Base-by-base conservation (phyloP, 2,329 filamentous ascomycete genomes). In the Zymoseptoria brevis region DNA sequence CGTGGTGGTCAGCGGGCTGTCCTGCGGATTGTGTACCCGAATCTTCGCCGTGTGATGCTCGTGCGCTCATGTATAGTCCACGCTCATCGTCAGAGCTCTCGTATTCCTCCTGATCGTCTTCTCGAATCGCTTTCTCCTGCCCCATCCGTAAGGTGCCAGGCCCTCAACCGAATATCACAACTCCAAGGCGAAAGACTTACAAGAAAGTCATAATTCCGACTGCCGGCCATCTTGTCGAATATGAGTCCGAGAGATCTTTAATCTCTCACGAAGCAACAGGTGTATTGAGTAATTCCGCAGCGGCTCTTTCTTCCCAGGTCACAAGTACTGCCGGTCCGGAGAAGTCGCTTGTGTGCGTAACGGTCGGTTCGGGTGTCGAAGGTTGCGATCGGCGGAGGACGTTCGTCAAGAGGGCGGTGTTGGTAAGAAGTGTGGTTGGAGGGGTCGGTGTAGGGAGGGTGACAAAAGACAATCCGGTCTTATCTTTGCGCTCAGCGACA, bases 121-220 rank as follows among this genome's bases (percentile, higher is more conserved):
- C 24, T 16, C 26, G 22, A 9, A 29, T 5, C 6, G n/a, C 22
- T 29, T 53, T 29, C 22, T 19, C 7, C 22, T 53, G 19, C 3
- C 8, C n/a, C 51, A n/a, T 19, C 51, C 22, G 19, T 29, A 13
- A 16, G 51, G 7, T 26, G 51, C 51, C 22, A 8, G 51, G 9
- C 3, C 51, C 51, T 24, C 51, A 4, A n/a, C 13, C 22, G 11
- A 29, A 24, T 16, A 8, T 19, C 11, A 11, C 22, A 29, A 30
- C 13, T 22, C 21, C 11, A 19, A n/a, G 1, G 22, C 13, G 19
- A 19, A 53, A 26, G 11, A 63, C 87, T 73, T 87, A 97, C 93
- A 79, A 99, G 83, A 78, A 97, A 97, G 78, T 99, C 94, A 79
- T 99, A 99, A 82, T 99, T 99, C 78, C 94, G 87, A 82, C 93